Evolutionary conservation across 139 green algal genomes (phyloP).

Genomic region (Chlamydomonas schloesseri): DNA sequence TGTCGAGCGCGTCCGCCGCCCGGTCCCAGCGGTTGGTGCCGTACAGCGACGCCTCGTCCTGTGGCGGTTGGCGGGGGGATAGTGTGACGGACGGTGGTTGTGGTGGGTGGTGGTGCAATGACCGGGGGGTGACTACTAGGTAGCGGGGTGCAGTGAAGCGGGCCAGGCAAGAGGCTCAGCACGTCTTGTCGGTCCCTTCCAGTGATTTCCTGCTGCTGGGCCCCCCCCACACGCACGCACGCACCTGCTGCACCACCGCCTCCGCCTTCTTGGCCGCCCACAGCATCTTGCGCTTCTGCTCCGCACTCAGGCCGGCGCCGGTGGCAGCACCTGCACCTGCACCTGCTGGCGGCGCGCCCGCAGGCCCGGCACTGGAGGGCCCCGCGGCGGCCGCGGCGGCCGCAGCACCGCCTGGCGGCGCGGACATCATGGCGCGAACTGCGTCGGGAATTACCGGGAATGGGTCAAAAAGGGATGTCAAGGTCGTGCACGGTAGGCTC

Average conservation of each 20-base stretch:
- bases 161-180: no score
- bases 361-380: no score
- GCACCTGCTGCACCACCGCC: not conserved
- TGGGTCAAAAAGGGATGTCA: no score
- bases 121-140: no score
- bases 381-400: not conserved
- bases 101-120: not conserved
- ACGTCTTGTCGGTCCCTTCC: no score
- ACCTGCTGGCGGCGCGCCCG: no score
- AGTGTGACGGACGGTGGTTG: not conserved
- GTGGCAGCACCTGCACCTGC: not conserved
- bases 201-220: no score
- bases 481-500: no score
- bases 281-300: slow-evolving; percentile 38
- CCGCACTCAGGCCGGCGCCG: not conserved
- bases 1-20: not conserved
- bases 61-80: not conserved
- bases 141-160: no score
- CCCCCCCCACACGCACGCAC: not conserved
- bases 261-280: slow-evolving; percentile 35
- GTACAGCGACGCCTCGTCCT: slow-evolving; percentile 15
- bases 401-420: not conserved
- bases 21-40: slow-evolving; percentile 48
- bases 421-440: slow-evolving; percentile 34
- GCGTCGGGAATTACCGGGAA: no score